These are phyloP conservation scores for Rhodosporidiobolus odoratus DNA, from an alignment of 768 basidiomycete species.

Conservation along the genomic window DNA sequence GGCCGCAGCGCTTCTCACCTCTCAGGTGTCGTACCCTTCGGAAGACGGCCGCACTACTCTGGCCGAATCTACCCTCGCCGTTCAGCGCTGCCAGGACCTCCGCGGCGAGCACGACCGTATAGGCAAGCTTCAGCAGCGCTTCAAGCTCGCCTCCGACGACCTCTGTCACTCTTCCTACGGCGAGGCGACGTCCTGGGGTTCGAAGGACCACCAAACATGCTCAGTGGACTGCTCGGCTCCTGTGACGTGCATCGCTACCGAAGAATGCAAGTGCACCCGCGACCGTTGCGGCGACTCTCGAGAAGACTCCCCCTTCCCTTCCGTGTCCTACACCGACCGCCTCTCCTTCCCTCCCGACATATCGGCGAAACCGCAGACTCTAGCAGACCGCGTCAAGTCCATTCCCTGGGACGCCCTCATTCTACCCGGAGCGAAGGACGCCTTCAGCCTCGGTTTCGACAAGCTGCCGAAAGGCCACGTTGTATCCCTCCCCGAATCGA, in stretches of 20 bases:
- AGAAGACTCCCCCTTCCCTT: slow-evolving; percentile 20
- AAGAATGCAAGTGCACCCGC: slow-evolving; percentile 41
- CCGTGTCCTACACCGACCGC: slow-evolving; percentile 16
- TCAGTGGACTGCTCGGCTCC: slow-evolving; percentile 39
- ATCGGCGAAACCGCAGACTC: neutral
- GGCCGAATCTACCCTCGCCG: slow-evolving; percentile 37
- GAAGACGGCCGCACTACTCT: slow-evolving; percentile 39
- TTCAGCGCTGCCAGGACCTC: slow-evolving; percentile 33
- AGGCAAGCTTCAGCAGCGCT: slow-evolving; percentile 21
- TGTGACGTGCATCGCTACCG: slow-evolving; percentile 36
- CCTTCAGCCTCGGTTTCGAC: slow-evolving; percentile 24
- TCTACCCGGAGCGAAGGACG: slow-evolving; percentile 34
- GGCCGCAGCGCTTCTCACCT: slow-evolving; percentile 38
- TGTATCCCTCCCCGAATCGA: slow-evolving; percentile 31
- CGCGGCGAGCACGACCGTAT: slow-evolving; percentile 37
- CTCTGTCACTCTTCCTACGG: slow-evolving; percentile 26
- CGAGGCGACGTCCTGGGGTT: slow-evolving; percentile 33
- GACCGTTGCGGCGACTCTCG: slow-evolving; percentile 38
- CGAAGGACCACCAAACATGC: slow-evolving; percentile 36
- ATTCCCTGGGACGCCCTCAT: slow-evolving; percentile 39
- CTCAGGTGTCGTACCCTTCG: slow-evolving; percentile 40
- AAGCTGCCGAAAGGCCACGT: slow-evolving; percentile 33
- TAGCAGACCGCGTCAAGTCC: slow-evolving; percentile 27
- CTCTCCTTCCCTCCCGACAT: slow-evolving; percentile 7
- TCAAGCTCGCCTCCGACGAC: slow-evolving; percentile 2